A percentile compares a stretch with the other conserved stretches of the same genome.
phyloP scores from a whole-genome alignment of 2,329 filamentous ascomycete species.

The Pseudopithomyces maydicus region DNA sequence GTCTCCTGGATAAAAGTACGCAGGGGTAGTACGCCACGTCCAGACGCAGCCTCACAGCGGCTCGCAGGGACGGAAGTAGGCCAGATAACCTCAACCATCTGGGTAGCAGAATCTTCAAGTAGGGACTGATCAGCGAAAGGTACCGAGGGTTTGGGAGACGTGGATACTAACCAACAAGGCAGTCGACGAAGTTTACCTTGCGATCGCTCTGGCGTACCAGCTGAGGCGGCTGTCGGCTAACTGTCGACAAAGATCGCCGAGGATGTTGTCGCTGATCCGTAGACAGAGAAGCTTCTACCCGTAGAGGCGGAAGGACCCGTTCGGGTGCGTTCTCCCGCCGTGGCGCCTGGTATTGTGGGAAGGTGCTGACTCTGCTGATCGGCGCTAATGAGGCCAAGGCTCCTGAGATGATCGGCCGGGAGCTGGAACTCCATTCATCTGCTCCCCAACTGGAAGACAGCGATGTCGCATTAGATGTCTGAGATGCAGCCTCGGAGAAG shows the following conservation, averaged over 20 bases:
- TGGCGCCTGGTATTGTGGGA: conserved; percentile 44
- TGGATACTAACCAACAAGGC: conserved; percentile 85
- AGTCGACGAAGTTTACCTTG: conserved; percentile 94
- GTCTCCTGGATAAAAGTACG: conserved; percentile 98
- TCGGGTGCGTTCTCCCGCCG: conserved; percentile 38
- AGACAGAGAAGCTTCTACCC: conserved; percentile 55
- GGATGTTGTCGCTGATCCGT: conserved; percentile 68
- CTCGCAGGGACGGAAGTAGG: conserved; percentile 82
- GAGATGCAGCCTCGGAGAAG: conserved; percentile 71
- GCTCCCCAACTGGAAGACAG: conserved; percentile 60
- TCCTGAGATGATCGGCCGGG: conserved; percentile 25
- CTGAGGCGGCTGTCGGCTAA: conserved; percentile 70
- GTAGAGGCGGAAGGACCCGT: conserved; percentile 38
- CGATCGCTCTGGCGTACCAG: conserved; percentile 87
- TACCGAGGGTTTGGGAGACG: conserved; percentile 40
- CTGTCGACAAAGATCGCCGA: conserved; percentile 60
- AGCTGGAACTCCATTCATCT: conserved; percentile 40
- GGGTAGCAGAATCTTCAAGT: conserved; percentile 85
- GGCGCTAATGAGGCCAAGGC: conserved; percentile 34
- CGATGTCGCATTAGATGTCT: conserved; percentile 71
- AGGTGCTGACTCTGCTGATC: conserved; percentile 43
- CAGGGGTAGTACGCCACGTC: conserved; percentile 81
- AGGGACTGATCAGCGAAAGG: conserved; percentile 29
- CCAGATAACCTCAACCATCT: conserved; percentile 98
- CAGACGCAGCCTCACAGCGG: conserved; percentile 67